phyloP scores from a whole-genome alignment of 306 rosid genomes.

The Amphicarpaea edgeworthii region DNA sequence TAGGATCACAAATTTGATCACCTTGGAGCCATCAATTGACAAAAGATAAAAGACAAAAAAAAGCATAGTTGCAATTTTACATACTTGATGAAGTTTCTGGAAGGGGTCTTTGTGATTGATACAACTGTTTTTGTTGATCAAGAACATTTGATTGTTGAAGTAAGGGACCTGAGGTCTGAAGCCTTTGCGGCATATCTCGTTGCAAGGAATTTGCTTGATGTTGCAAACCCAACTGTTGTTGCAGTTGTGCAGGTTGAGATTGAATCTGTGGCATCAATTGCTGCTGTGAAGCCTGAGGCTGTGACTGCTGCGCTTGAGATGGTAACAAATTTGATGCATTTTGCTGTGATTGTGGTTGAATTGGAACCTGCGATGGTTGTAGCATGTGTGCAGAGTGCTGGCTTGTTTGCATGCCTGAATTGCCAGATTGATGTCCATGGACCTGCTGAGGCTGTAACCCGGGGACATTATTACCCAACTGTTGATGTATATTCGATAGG shows the following conservation, averaged over 20 bases:
- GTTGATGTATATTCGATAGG: conserved; percentile 84
- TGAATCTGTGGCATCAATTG: conserved; percentile 87
- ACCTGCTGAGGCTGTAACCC: conserved; percentile 73
- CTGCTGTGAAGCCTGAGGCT: conserved; percentile 79
- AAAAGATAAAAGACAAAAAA: conserved; percentile 27
- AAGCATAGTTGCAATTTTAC: conserved; percentile 43
- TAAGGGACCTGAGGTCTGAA: conserved; percentile 77
- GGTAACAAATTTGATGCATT: conserved; percentile 73
- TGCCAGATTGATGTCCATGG: conserved; percentile 76
- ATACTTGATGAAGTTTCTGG: conserved; percentile 92
- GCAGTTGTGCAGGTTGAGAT: conserved; percentile 89
- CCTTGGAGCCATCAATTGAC: conserved; percentile 5
- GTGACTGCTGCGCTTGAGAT: conserved; percentile 79
- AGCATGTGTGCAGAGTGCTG: conserved; percentile 77
- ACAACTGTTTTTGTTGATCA: conserved; percentile 92
- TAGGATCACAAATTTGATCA: conserved; percentile 22
- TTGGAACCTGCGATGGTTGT: conserved; percentile 77
- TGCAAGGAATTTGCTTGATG: conserved; percentile 80
- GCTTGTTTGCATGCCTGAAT: conserved; percentile 83
- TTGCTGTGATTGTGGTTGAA: conserved; percentile 79
- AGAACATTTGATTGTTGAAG: conserved; percentile 76
- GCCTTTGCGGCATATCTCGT: conserved; percentile 90
- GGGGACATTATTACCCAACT: conserved; percentile 79
- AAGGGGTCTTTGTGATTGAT: conserved; percentile 81
- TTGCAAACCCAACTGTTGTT: conserved; percentile 80